Evolutionary conservation across 2,329 filamentous ascomycete species (phyloP), one percentile per base, ranked within the genome.

Genomic region (Trichoderma koningii): DNA sequence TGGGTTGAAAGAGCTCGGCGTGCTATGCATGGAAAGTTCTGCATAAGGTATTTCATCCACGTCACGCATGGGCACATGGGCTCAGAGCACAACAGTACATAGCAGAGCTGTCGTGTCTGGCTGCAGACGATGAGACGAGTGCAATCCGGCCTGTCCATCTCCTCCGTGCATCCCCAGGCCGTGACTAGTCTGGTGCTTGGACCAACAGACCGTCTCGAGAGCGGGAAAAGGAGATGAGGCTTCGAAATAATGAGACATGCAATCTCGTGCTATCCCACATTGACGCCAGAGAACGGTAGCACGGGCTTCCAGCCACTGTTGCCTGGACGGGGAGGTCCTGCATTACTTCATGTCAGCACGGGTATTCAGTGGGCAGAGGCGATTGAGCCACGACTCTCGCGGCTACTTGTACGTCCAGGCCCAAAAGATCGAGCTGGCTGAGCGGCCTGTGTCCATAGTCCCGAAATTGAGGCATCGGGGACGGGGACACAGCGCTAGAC

Each of bases 191-290:
- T 47, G 30, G 28, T 64, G 62, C 62, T 52, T 45, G 48, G 62
- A 38, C 62, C 62, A 64, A 64, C 44, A 56, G 23, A 34, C 55
- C 53, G 23, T 28, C 45, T 45, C 19, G 28, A 64, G 62, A 19
- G 15, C 10, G 17, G 19, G 21, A 34, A 41, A 45, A 30, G 62
- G 53, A 64, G 53, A 57, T 15, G 41, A 42, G 30, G 59, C 42
- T 44, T 23, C 19, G 10, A 12, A 3, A 38, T 14, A 17, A 34
- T 60, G 38, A 55, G 60, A 55, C 50, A 59, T 21, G 17, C 5
- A 44, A 44, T 6, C 17, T 56, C 52, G 14, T 7, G 7, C 41
- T 50, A 21, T 34, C 10, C 50, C 28, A 26, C 19, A 30, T 52
- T 10, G 19, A 3, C 4, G 23, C 7, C 14, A 42, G 5, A 41